Evolutionary conservation across 345 rosid species (phyloP).

Genomic region (Eucalyptus pauciflora): DNA sequence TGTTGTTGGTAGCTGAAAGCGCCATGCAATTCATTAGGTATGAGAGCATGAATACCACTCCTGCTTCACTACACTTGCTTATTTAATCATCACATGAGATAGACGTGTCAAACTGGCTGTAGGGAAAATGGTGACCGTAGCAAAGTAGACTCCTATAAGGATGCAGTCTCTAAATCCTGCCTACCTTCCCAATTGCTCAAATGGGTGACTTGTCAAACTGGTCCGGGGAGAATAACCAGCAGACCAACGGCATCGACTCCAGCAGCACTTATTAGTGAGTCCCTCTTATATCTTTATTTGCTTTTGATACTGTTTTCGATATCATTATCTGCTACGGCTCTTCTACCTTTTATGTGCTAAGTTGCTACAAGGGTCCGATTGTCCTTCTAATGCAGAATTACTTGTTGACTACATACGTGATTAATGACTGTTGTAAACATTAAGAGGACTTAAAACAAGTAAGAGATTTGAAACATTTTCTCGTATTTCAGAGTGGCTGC

Average conservation of each 20-base stretch:
- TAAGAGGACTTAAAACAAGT: background rate
- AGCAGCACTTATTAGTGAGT: slow-evolving; percentile 53
- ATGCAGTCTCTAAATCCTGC: slow-evolving; percentile 34
- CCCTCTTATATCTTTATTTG: slow-evolving; percentile 1
- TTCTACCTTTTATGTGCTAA: background rate
- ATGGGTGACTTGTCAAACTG: slow-evolving; percentile 40
- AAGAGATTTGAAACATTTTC: background rate
- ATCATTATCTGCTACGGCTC: background rate
- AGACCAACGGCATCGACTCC: slow-evolving; percentile 25
- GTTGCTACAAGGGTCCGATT: background rate
- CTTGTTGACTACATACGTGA: background rate
- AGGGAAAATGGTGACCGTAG: slow-evolving; percentile 41
- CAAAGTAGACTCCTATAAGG: slow-evolving; percentile 24
- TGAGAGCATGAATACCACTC: background rate
- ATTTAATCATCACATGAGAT: background rate
- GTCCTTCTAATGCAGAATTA: background rate
- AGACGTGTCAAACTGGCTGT: slow-evolving; percentile 1
- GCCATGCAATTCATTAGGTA: slow-evolving; percentile 40
- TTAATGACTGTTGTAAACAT: background rate
- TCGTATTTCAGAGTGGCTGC: slow-evolving; percentile 45
- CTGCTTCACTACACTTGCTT: background rate
- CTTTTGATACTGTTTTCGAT: background rate
- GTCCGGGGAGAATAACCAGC: slow-evolving; percentile 18
- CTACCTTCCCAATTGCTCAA: slow-evolving; percentile 34
- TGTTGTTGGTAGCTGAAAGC: slow-evolving; percentile 45